These are phyloP conservation scores for Kitagawia praeruptora DNA, from an alignment of 129 eudicot genomes.

Conservation along the genomic window DNA sequence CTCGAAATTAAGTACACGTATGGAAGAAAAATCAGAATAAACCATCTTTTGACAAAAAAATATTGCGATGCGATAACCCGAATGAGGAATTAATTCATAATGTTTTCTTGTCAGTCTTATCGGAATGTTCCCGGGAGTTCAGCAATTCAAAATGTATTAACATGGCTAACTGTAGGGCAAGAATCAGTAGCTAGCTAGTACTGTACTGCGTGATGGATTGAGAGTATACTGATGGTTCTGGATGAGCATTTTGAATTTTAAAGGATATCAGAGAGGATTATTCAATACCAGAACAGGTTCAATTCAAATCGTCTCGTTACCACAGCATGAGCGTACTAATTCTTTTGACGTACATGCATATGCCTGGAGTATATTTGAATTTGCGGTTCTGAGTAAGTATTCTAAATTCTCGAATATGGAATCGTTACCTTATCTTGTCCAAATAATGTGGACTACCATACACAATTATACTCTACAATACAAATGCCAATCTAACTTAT, in stretches of 20 bases:
- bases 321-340: not conserved
- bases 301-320: not conserved
- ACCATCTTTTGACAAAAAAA: not conserved
- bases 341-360: not conserved
- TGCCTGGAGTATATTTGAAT: not conserved
- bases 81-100: not conserved
- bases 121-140: not conserved
- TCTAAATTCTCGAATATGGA: conserved; percentile 11
- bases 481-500: not conserved
- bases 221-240: not conserved
- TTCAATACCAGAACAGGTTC: not conserved
- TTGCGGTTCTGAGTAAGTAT: conserved; percentile 17
- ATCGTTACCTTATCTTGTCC: conserved; percentile 10
- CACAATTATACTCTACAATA: conserved; percentile 13
- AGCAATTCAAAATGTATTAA: not conserved
- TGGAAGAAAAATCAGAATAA: not conserved
- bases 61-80: not conserved
- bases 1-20: not conserved
- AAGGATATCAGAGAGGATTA: not conserved
- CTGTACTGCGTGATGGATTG: not conserved
- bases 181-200: not conserved
- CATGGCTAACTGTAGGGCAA: not conserved
- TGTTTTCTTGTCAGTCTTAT: not conserved
- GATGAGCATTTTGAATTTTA: not conserved
- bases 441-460: conserved; percentile 7